Evolutionary conservation across 2,329 filamentous ascomycete species (phyloP), one percentile per base, ranked within the genome.

Genomic region (Ophioceras dolichostomum): DNA sequence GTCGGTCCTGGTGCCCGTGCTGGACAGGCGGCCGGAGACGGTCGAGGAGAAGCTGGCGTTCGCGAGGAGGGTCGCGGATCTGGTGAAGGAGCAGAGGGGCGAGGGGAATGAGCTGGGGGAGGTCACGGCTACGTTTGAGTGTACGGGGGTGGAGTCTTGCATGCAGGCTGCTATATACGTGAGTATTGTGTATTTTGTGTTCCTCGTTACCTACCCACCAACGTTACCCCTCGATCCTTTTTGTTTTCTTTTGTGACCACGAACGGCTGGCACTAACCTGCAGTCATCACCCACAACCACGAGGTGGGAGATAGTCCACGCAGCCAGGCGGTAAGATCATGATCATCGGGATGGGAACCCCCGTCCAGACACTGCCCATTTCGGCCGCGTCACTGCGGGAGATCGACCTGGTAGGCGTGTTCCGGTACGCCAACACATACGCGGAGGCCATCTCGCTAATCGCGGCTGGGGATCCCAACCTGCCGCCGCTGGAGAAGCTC

Each of bases 81-180:
- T 37, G 26, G 19, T 37, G 20, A 16, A 10, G 14, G n/a, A n/a
- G n/a, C n/a, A n/a, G n/a, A n/a, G n/a, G n/a, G n/a, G n/a, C n/a
- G n/a, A n/a, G n/a, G n/a, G n/a, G n/a, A n/a, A n/a, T n/a, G n/a
- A n/a, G n/a, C n/a, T n/a, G n/a, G n/a, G n/a, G n/a, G n/a, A n/a
- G n/a, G n/a, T n/a, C n/a, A n/a, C n/a, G n/a, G n/a, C n/a, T n/a
- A n/a, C n/a, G n/a, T n/a, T n/a, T n/a, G n/a, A 81, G 53, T 82
- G 77, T 45, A 82, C 83, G 0, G 83, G 83, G 8, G 82, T 86
- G 17, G 81, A 84, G 51, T 73, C 75, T 0, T 88, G 82, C 48
- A 65, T 86, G 47, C 83, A 88, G 54, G 74, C 76, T 5, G 71
- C 78, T 4, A 85, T 88, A 39, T 88, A 83, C 48, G 69, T 71